These are phyloP conservation scores for Calonectria henricotiae DNA, from an alignment of 2,329 filamentous ascomycete genomes.

Conservation along the genomic window DNA sequence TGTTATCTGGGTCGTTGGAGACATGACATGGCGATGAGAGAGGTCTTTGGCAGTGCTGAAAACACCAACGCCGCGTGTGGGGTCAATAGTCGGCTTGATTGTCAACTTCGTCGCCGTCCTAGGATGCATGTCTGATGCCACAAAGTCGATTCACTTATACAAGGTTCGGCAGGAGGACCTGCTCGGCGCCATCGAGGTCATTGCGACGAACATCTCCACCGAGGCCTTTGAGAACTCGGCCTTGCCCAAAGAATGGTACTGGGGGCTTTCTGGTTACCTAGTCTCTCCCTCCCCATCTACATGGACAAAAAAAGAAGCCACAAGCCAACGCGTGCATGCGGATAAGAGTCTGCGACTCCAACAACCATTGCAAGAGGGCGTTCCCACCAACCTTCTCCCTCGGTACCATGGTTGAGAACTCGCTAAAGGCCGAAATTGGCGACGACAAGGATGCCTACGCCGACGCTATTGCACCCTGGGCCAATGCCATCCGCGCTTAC, in stretches of 20 bases:
- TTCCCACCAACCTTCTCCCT: conserved; percentile 40
- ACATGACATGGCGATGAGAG: no score
- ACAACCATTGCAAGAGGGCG: conserved; percentile 34
- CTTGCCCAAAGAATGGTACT: conserved; percentile 37
- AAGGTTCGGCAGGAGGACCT: conserved; percentile 34
- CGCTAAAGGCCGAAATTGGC: conserved; percentile 34
- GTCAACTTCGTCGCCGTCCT: conserved; percentile 43
- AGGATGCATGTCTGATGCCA: conserved; percentile 38
- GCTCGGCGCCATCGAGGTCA: conserved; percentile 22
- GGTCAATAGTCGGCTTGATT: conserved; percentile 35
- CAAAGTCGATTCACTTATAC: conserved; percentile 40
- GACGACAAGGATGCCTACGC: conserved; percentile 18
- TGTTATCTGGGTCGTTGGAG: background rate
- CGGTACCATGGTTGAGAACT: conserved; percentile 39
- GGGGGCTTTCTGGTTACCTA: conserved; percentile 39
- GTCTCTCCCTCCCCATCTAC: background rate
- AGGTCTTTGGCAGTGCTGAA: background rate
- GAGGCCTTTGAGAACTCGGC: conserved; percentile 17
- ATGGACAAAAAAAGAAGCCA: no score
- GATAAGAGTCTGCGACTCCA: conserved; percentile 38
- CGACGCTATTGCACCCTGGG: conserved; percentile 36
- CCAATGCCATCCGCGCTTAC: conserved; percentile 27
- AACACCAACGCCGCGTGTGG: background rate
- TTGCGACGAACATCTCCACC: conserved; percentile 33
- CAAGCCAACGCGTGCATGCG: background rate